Conservation (phyloP, 352 stramenopile genomes). For the Pythium dissimile region DNA sequence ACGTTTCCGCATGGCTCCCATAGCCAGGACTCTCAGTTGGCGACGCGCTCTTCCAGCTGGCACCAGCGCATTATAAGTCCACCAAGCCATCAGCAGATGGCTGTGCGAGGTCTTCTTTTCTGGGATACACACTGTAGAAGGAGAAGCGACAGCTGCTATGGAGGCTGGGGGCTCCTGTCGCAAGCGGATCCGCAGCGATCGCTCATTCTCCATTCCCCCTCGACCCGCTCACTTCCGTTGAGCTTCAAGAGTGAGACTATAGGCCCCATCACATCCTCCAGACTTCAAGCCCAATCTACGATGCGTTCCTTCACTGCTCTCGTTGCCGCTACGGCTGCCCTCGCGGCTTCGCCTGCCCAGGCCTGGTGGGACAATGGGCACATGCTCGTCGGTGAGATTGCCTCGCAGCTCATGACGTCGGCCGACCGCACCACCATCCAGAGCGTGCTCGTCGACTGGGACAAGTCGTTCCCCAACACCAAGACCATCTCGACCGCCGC, state of each 20-base stretch:
- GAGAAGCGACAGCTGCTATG: slow-evolving; percentile 9
- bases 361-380: slow-evolving; percentile 29
- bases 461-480: slow-evolving; percentile 25
- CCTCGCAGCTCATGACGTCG: slow-evolving; percentile 18
- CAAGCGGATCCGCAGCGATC: not conserved
- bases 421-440: slow-evolving; percentile 18
- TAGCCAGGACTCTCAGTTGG: not conserved
- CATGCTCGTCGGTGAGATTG: slow-evolving; percentile 26
- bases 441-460: slow-evolving; percentile 17
- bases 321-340: not conserved
- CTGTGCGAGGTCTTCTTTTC: not conserved
- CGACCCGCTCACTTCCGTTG: not conserved
- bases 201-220: slow-evolving; percentile 13
- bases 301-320: slow-evolving; percentile 12
- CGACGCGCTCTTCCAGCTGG: not conserved
- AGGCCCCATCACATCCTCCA: no score
- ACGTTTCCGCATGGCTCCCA: not conserved
- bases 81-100: not conserved
- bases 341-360: slow-evolving; percentile 5
- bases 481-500: slow-evolving; percentile 19
- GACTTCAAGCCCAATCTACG: no score
- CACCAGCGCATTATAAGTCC: not conserved
- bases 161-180: no score
- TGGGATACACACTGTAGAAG: slow-evolving; percentile 21
- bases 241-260: no score